A percentile compares a stretch with the other conserved stretches of the same genome.
These are phyloP conservation scores for Thozetella sp. DNA, from an alignment of 495 filamentous ascomycete genomes.

Conservation along the genomic window DNA sequence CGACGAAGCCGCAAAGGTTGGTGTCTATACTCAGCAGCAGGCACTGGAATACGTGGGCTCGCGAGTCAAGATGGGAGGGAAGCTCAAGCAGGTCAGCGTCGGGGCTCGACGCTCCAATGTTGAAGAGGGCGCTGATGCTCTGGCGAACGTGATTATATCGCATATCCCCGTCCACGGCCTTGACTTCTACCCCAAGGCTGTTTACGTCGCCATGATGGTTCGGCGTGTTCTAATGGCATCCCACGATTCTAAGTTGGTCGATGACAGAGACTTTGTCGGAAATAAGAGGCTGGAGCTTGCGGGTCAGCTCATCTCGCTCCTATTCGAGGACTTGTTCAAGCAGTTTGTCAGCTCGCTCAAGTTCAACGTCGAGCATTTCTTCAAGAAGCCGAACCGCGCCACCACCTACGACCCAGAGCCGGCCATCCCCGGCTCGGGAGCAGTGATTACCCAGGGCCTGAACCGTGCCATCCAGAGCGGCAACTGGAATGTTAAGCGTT, in stretches of 20 bases:
- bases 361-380: constrained; percentile 86
- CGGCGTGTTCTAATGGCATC: constrained; percentile 91
- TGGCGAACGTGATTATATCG: constrained; percentile 87
- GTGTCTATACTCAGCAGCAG: constrained; percentile 89
- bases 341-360: constrained; percentile 87
- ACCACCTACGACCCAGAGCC: constrained; percentile 82
- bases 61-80: constrained; percentile 81
- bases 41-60: constrained; percentile 88
- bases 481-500: constrained; percentile 96
- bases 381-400: constrained; percentile 86
- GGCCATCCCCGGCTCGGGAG: constrained; percentile 74
- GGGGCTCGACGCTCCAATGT: constrained; percentile 65
- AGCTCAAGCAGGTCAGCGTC: constrained; percentile 42
- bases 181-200: constrained; percentile 92
- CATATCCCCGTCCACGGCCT: constrained; percentile 88
- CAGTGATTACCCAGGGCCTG: constrained; percentile 85
- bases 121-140: constrained; percentile 87
- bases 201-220: constrained; percentile 96
- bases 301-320: constrained; percentile 88
- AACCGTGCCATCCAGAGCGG: constrained; percentile 93
- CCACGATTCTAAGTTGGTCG: constrained; percentile 83
- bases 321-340: constrained; percentile 98
- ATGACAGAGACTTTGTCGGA: constrained; percentile 96
- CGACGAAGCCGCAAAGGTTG: constrained; percentile 80
- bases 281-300: constrained; percentile 96